These are phyloP conservation scores for Talaromyces wortmannii DNA, from an alignment of 495 filamentous ascomycete genomes.

Conservation along the genomic window DNA sequence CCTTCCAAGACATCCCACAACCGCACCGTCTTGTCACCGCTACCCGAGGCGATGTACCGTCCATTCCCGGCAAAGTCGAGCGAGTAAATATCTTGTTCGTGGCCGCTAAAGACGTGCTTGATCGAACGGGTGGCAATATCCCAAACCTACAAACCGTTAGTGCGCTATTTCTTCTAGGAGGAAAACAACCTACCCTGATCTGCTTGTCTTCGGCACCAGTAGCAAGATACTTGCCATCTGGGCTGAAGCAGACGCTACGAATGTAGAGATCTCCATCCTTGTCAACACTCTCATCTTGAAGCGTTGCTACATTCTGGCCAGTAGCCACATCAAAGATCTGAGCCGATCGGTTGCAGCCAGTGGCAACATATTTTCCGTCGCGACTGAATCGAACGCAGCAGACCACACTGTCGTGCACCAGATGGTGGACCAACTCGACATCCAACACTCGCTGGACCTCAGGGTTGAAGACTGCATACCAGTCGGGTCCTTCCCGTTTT, in stretches of 20 bases:
- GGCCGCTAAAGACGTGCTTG: slow-evolving; percentile 73
- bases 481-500: slow-evolving; percentile 77
- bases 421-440: slow-evolving; percentile 80
- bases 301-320: slow-evolving; percentile 68
- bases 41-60: slow-evolving; percentile 81
- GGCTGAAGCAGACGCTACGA: slow-evolving; percentile 87
- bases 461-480: slow-evolving; percentile 89
- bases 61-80: slow-evolving; percentile 84
- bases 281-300: slow-evolving; percentile 80
- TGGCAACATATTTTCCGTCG: slow-evolving; percentile 84
- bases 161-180: background rate
- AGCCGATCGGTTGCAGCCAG: slow-evolving; percentile 81
- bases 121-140: slow-evolving; percentile 72
- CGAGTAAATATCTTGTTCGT: slow-evolving; percentile 94
- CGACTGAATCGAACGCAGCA: slow-evolving; percentile 88
- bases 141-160: slow-evolving; percentile 58
- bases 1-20: slow-evolving; percentile 82
- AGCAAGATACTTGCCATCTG: slow-evolving; percentile 81
- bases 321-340: slow-evolving; percentile 83
- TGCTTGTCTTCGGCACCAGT: slow-evolving; percentile 90
- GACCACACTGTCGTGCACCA: slow-evolving; percentile 81
- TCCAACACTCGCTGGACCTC: slow-evolving; percentile 75
- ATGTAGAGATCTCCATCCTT: slow-evolving; percentile 84
- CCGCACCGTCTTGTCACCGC: slow-evolving; percentile 80
- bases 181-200: slow-evolving; percentile 60